Percentiles rank a stretch among this genome's conserved stretches.
These are phyloP conservation scores for Tephrocybe sp. DNA, from an alignment of 768 basidiomycete genomes.

Conservation along the genomic window DNA sequence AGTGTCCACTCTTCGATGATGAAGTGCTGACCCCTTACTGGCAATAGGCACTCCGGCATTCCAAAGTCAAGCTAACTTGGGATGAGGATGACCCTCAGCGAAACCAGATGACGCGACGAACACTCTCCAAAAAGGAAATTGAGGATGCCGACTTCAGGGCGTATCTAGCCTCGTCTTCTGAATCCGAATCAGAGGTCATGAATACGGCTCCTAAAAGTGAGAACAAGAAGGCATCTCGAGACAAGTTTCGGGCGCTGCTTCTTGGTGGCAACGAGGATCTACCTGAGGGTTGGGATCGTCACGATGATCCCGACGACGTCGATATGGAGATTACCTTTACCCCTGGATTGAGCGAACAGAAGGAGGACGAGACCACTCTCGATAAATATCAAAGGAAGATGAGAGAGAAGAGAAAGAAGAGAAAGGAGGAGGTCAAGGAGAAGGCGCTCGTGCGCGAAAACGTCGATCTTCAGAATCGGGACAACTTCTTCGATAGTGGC, in stretches of 20 bases:
- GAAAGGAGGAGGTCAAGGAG: constrained; percentile 66
- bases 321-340: constrained; percentile 97
- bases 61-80: constrained; percentile 98
- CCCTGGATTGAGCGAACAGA: constrained; percentile 69
- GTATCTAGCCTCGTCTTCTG: constrained; percentile 72
- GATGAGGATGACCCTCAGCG: constrained; percentile 96
- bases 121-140: constrained; percentile 79
- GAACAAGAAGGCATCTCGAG: constrained; percentile 50
- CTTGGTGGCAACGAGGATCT: constrained; percentile 66
- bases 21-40: background rate
- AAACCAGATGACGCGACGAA: constrained; percentile 73
- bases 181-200: constrained; percentile 42
- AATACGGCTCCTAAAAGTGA: constrained; percentile 21
- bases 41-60: constrained; percentile 88
- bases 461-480: constrained; percentile 31
- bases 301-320: constrained; percentile 48
- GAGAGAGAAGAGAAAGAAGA: constrained; percentile 83
- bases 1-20: constrained; percentile 27
- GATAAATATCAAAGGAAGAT: constrained; percentile 89
- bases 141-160: constrained; percentile 90
- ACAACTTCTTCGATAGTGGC: constrained; percentile 78
- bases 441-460: constrained; percentile 22
- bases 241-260: constrained; percentile 74
- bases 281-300: constrained; percentile 83
- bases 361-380: constrained; percentile 73